These are phyloP conservation scores for Cryptococcus sp. DNA, from an alignment of 1,284 basidiomycete species.

Conservation along the genomic window DNA sequence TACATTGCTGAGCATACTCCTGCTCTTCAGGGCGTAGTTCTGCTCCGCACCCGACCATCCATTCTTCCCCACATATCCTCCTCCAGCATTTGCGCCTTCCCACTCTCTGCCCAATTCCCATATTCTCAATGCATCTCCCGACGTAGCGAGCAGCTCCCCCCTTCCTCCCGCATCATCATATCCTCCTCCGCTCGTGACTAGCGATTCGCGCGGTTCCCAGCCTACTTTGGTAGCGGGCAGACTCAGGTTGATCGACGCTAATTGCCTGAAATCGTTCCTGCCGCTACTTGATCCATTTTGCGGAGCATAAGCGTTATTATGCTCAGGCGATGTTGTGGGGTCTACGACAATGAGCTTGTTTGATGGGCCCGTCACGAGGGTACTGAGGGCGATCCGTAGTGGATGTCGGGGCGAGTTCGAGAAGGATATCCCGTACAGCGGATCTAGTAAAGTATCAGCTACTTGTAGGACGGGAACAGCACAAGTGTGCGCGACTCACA, in stretches of 20 bases:
- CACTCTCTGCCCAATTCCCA: slow-evolving; percentile 71
- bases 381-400: slow-evolving; percentile 45
- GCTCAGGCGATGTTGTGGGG: slow-evolving; percentile 13
- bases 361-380: slow-evolving; percentile 40
- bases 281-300: slow-evolving; percentile 4
- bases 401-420: slow-evolving; percentile 45
- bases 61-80: slow-evolving; percentile 69
- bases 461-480: neutral
- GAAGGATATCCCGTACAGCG: slow-evolving; percentile 52
- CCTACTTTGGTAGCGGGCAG: slow-evolving; percentile 53
- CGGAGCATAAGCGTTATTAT: slow-evolving; percentile 6
- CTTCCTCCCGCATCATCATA: slow-evolving; percentile 37
- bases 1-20: slow-evolving; percentile 72
- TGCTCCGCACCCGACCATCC: slow-evolving; percentile 60
- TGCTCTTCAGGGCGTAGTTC: slow-evolving; percentile 52
- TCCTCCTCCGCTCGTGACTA: slow-evolving; percentile 14
- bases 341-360: slow-evolving; percentile 51
- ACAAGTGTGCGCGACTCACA: slow-evolving; percentile 12
- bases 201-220: slow-evolving; percentile 49
- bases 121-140: slow-evolving; percentile 82
- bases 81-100: slow-evolving; percentile 35
- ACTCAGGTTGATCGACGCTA: slow-evolving; percentile 37
- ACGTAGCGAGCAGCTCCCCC: slow-evolving; percentile 80
- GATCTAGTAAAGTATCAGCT: slow-evolving; percentile 33
- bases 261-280: slow-evolving; percentile 31